A percentile compares a stretch with the other conserved stretches of the same genome.
Conservation (phyloP, 2,329 filamentous ascomycete species). For the Biscogniauxia marginata region DNA sequence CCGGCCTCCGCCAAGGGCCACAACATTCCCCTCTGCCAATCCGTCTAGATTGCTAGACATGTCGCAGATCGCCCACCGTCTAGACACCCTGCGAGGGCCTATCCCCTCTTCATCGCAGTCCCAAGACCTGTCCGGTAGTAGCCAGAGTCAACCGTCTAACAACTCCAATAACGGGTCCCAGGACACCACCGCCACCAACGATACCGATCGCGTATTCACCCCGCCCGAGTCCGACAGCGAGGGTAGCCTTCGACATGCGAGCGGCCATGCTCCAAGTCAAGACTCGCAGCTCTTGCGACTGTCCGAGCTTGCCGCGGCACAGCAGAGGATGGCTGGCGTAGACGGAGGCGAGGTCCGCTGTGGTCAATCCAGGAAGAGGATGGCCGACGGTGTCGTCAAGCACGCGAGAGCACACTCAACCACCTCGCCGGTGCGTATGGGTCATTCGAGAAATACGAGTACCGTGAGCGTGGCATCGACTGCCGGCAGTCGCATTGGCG, state of each 20-base stretch:
- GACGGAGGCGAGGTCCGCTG: constrained; percentile 34
- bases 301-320: constrained; percentile 56
- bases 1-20: constrained; percentile 5
- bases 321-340: constrained; percentile 46
- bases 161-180: constrained; percentile 44
- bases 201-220: constrained; percentile 43
- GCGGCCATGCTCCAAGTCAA: constrained; percentile 47
- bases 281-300: constrained; percentile 56
- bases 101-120: constrained; percentile 9
- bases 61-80: constrained; percentile 12
- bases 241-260: constrained; percentile 38
- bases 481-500: constrained; percentile 69
- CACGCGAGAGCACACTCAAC: constrained; percentile 39
- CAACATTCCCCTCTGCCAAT: neutral
- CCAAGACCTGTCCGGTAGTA: constrained; percentile 16
- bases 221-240: constrained; percentile 43
- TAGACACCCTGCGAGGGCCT: constrained; percentile 7
- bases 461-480: constrained; percentile 61
- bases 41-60: constrained; percentile 8
- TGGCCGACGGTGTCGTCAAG: constrained; percentile 73
- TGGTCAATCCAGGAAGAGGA: constrained; percentile 63
- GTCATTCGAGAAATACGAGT: constrained; percentile 72
- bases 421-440: constrained; percentile 47
- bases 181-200: constrained; percentile 41
- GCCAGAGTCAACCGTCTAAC: constrained; percentile 25